A percentile compares a stretch with the other conserved stretches of the same genome.
These are phyloP conservation scores for Pseudoscleropodium purum DNA, from an alignment of 225 moss, liverwort and hornwort species.

Conservation along the genomic window DNA sequence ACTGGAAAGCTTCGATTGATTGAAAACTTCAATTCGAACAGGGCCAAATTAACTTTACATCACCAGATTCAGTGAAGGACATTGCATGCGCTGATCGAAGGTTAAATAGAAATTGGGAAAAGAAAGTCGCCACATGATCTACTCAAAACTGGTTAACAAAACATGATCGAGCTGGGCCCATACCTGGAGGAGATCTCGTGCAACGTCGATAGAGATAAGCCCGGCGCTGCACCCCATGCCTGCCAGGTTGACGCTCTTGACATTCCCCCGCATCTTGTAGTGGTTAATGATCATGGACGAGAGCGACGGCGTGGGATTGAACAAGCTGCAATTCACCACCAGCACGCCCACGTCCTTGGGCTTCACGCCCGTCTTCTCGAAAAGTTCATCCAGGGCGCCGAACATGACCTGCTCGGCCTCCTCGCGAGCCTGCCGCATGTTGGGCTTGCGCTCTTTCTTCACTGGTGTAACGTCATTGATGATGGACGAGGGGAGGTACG, in stretches of 20 bases:
- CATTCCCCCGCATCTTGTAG: conserved; percentile 49
- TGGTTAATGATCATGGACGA: conserved; percentile 45
- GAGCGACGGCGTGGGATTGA: conserved; percentile 47
- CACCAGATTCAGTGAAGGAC: neutral
- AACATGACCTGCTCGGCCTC: conserved; percentile 43
- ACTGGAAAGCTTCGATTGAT: neutral
- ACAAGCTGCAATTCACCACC: conserved; percentile 37
- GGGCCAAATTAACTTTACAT: neutral
- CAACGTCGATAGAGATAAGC: conserved; percentile 29
- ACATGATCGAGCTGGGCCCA: neutral
- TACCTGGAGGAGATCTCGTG: conserved; percentile 47
- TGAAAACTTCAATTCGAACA: neutral
- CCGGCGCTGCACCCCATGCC: conserved; percentile 52
- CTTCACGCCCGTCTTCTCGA: conserved; percentile 31
- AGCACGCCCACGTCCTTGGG: conserved; percentile 42
- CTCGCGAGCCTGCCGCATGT: conserved; percentile 24
- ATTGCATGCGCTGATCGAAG: neutral
- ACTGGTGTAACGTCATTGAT: conserved; percentile 21
- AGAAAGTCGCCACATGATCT: too few species aligned
- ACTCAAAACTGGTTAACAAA: neutral
- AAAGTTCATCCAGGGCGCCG: conserved; percentile 39
- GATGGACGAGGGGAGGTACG: conserved; percentile 31
- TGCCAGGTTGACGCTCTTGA: conserved; percentile 35
- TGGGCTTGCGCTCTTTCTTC: conserved; percentile 5
- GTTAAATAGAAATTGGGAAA: neutral